Percentiles rank a stretch among this genome's conserved stretches.
Conservation (phyloP, 805 yeast species). For the Starmera caribaea region DNA sequence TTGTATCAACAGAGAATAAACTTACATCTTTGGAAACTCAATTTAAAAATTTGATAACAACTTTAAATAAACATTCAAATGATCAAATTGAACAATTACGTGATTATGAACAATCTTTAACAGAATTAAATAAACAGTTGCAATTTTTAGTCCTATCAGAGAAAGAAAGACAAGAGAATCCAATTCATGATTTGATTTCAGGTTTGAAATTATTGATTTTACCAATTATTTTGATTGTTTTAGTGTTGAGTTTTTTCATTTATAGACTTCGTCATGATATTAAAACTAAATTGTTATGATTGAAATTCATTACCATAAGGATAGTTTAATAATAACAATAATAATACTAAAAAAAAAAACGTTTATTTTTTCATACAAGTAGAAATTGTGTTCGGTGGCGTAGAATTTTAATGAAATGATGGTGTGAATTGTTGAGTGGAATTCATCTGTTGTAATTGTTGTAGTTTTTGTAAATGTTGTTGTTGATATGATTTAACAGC, state of each 20-base stretch:
- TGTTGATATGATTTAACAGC: background rate
- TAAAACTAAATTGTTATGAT: constrained; percentile 46
- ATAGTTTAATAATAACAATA: no score
- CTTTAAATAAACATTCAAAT: constrained; percentile 9
- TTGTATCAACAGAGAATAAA: constrained; percentile 1
- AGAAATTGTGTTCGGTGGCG: no score
- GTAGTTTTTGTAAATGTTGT: no score
- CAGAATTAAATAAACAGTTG: constrained; percentile 10
- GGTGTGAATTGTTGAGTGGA: no score
- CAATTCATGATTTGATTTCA: constrained; percentile 15
- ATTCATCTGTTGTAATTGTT: no score
- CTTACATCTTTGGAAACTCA: constrained; percentile 3
- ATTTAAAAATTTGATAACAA: background rate
- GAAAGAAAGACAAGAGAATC: constrained; percentile 12
- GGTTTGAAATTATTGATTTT: constrained; percentile 18
- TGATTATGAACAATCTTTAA: constrained; percentile 14
- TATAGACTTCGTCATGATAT: constrained; percentile 52
- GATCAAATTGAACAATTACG: constrained; percentile 15
- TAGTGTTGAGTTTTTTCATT: constrained; percentile 35
- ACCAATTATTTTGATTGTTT: constrained; percentile 14
- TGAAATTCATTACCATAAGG: background rate
- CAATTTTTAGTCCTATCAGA: constrained; percentile 15
- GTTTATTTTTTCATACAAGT: no score
- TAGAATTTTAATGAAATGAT: no score
- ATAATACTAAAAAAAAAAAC: no score